phyloP scores from a whole-genome alignment of 306 rosid species.

The Cercis canadensis region DNA sequence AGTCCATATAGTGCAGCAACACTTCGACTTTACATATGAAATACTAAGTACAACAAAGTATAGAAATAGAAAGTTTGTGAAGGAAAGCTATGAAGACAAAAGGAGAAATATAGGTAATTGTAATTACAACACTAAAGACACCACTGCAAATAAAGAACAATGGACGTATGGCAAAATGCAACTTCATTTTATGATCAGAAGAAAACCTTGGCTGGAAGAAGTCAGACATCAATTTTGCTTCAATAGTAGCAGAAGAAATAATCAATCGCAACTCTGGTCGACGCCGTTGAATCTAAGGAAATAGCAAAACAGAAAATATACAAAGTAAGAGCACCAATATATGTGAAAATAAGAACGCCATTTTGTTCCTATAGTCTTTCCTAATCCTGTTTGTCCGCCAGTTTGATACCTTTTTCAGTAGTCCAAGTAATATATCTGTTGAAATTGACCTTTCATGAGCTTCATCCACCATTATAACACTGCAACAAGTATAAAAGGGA shows the following conservation, averaged over 20 bases:
- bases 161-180: not conserved
- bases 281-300: slow-evolving; percentile 76
- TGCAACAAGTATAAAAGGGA: slow-evolving; percentile 40
- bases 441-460: slow-evolving; percentile 98
- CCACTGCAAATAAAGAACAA: too few relatives aligned
- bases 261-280: slow-evolving; percentile 86
- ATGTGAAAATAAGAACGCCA: not conserved
- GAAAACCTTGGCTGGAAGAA: slow-evolving; percentile 76
- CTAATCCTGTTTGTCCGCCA: not conserved
- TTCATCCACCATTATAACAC: slow-evolving; percentile 93
- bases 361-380: slow-evolving; percentile 6
- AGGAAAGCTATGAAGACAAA: too few relatives aligned
- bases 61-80: too few relatives aligned
- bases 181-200: not conserved
- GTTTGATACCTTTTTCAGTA: slow-evolving; percentile 78
- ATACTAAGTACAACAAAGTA: too few relatives aligned
- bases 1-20: not conserved
- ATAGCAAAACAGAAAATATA: slow-evolving; percentile 32
- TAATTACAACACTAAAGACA: too few relatives aligned
- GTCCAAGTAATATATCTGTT: slow-evolving; percentile 90
- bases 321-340: not conserved
- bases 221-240: slow-evolving; percentile 84
- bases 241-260: slow-evolving; percentile 94
- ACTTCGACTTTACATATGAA: too few relatives aligned
- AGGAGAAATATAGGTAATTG: too few relatives aligned